phyloP scores from a whole-genome alignment of 805 yeast species.

The Candida railenensis region DNA sequence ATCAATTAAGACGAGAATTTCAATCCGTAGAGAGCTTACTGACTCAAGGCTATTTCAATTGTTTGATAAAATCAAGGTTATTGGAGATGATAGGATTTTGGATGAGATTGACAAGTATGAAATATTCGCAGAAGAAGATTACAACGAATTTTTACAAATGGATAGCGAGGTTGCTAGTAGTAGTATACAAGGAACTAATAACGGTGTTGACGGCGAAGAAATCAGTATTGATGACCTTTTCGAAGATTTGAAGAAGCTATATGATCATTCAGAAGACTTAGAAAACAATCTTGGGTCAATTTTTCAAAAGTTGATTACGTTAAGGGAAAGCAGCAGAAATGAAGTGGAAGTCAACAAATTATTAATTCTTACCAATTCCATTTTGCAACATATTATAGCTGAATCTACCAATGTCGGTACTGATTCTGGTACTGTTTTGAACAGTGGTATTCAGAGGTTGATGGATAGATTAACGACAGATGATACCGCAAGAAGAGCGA shows the following conservation, averaged over 20 bases:
- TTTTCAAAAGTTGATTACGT: conserved; percentile 22
- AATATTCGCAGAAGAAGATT: conserved; percentile 39
- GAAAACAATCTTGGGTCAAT: conserved; percentile 12
- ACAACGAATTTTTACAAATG: conserved; percentile 16
- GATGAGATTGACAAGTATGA: conserved; percentile 40
- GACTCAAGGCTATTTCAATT: conserved; percentile 35
- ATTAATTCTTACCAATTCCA: conserved; percentile 27
- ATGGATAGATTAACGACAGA: conserved; percentile 34
- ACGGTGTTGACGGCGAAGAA: conserved; percentile 2
- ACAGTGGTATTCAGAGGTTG: conserved; percentile 31
- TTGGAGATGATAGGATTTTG: conserved; percentile 30
- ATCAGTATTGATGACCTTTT: conserved; percentile 13
- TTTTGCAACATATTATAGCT: conserved; percentile 29
- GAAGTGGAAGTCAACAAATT: conserved; percentile 23
- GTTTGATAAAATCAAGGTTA: conserved; percentile 31
- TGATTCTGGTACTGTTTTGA: conserved; percentile 27
- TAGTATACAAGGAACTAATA: not conserved
- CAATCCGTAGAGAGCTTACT: conserved; percentile 33
- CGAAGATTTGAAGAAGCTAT: conserved; percentile 11
- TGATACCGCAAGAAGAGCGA: conserved; percentile 34
- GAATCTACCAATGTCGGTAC: conserved; percentile 21
- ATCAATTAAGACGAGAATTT: conserved; percentile 24
- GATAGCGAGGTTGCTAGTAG: conserved; percentile 2
- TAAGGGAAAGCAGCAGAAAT: conserved; percentile 25
- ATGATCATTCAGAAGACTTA: conserved; percentile 1